These are phyloP conservation scores for Tulasnella sp. DNA, from an alignment of 768 basidiomycete genomes.

Conservation along the genomic window DNA sequence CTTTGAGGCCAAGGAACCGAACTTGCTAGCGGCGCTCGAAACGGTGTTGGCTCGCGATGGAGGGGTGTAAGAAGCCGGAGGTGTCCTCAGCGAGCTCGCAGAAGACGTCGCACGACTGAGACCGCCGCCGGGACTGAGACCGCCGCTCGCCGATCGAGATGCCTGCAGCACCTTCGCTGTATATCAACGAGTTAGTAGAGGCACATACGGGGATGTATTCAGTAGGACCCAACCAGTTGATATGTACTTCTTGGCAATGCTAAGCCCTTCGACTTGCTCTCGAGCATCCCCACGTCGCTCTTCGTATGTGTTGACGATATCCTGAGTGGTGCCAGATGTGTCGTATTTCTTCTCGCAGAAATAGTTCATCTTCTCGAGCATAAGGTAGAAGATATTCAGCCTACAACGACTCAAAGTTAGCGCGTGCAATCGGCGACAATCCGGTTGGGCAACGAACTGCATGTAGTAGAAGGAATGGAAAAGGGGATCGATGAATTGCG, in stretches of 20 bases:
- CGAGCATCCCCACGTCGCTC: conserved; percentile 75
- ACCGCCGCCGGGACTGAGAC: neutral
- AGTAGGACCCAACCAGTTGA: conserved; percentile 54
- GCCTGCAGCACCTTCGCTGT: neutral
- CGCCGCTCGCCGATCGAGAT: neutral
- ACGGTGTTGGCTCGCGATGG: conserved; percentile 15
- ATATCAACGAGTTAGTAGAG: neutral
- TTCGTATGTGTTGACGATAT: conserved; percentile 73
- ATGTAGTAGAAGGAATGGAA: conserved; percentile 99
- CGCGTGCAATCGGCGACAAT: neutral
- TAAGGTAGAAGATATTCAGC: conserved; percentile 86
- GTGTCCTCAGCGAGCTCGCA: neutral
- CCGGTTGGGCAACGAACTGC: conserved; percentile 59
- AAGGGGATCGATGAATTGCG: conserved; percentile 90
- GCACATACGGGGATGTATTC: neutral
- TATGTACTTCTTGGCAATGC: conserved; percentile 73
- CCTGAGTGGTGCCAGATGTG: conserved; percentile 53
- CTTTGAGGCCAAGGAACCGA: conserved; percentile 14
- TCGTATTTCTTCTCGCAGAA: conserved; percentile 75
- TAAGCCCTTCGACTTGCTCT: conserved; percentile 66
- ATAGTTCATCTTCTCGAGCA: conserved; percentile 86
- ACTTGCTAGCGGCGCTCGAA: neutral
- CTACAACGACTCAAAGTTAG: conserved; percentile 35
- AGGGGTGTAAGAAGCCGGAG: neutral
- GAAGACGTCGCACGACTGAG: neutral